Conservation (phyloP, 2,329 filamentous ascomycete species). For the Samsoniella hepiali region DNA sequence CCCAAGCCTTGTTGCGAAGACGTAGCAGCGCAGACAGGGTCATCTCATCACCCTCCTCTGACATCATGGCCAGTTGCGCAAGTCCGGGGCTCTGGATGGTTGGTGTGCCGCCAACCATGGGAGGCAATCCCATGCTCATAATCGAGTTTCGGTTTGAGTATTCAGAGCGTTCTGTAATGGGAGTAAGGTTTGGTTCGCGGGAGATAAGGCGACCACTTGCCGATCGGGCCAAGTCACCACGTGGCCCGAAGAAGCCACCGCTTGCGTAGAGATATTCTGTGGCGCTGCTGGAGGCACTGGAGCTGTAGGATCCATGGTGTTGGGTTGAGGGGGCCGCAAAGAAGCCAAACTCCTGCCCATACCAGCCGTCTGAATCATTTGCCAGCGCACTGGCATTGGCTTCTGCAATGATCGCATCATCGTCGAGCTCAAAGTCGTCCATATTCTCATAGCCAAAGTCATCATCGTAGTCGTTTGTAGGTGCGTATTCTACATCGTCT, state of each 20-base stretch:
- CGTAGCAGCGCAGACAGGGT: slow-evolving; percentile 69
- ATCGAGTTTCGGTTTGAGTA: slow-evolving; percentile 94
- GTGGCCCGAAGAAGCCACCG: slow-evolving; percentile 85
- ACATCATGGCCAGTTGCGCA: slow-evolving; percentile 69
- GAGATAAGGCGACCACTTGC: slow-evolving; percentile 72
- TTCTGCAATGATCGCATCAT: slow-evolving; percentile 89
- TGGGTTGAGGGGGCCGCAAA: slow-evolving; percentile 62
- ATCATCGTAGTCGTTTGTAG: slow-evolving; percentile 46
- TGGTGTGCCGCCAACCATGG: slow-evolving; percentile 41
- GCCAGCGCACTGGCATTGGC: slow-evolving; percentile 92
- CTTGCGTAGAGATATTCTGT: slow-evolving; percentile 61
- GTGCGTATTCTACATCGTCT: slow-evolving; percentile 49
- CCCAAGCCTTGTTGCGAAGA: slow-evolving; percentile 73
- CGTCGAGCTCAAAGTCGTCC: slow-evolving; percentile 68
- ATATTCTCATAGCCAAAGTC: slow-evolving; percentile 57
- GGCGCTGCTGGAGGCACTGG: slow-evolving; percentile 27
- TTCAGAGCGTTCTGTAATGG: slow-evolving; percentile 93
- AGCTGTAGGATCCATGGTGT: slow-evolving; percentile 43
- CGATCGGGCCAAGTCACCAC: slow-evolving; percentile 62
- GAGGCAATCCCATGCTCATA: slow-evolving; percentile 60
- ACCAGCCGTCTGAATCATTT: slow-evolving; percentile 89
- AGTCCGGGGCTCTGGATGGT: slow-evolving; percentile 66
- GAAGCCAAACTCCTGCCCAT: slow-evolving; percentile 95
- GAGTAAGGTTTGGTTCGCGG: slow-evolving; percentile 87
- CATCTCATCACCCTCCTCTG: slow-evolving; percentile 60